Base-by-base conservation (phyloP, 768 basidiomycete species). In the Boletus rubropictus region DNA sequence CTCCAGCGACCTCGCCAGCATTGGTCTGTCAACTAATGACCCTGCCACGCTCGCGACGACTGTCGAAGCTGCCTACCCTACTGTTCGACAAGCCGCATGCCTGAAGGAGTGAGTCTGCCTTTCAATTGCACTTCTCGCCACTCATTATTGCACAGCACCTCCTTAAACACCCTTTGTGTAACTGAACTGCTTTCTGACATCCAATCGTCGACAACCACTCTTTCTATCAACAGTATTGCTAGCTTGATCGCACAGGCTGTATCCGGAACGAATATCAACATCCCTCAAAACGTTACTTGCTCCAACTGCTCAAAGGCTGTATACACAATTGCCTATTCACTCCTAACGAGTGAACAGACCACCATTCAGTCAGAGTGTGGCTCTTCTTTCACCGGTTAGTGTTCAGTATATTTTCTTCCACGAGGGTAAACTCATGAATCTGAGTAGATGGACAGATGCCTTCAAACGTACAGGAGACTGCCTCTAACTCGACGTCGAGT, bases 1-100 rank as follows among this genome's bases (percentile, higher is more conserved):
- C 61, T 53, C 68, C 14, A 53, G 58, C 25, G 75, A 78, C 25
- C 59, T 77, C 4, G 32, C 52, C 11, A 53, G 54, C 28, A 10
- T 61, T 29, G 68, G 65, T 17, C 29, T 68, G 27, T 2, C 42
- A 1, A 50, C 53, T 10, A 46, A 24, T 29, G 22, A 54, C 35
- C n/a, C 58, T 7, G 41, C 58, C 18, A 22, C 61, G 3, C 40
- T 72, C 18, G 69, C 69, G 3, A 32, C 68, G 4, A 34, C 69
- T 17, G 73, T 85, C 17, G 70, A 86, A 57, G 54, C 58, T 36
- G 72, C 61, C 27, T 89, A 85, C 61, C 82, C 85, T 2, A 69
- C 74, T 2, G 69, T 70, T 4, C 72, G 84, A 43, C 61, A 82
- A 51, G 57, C 82, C 7, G 60, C 67, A 9, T 90, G 87, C 61